phyloP scores from a whole-genome alignment of 2,329 filamentous ascomycete species.

The Ophiostoma ips region DNA sequence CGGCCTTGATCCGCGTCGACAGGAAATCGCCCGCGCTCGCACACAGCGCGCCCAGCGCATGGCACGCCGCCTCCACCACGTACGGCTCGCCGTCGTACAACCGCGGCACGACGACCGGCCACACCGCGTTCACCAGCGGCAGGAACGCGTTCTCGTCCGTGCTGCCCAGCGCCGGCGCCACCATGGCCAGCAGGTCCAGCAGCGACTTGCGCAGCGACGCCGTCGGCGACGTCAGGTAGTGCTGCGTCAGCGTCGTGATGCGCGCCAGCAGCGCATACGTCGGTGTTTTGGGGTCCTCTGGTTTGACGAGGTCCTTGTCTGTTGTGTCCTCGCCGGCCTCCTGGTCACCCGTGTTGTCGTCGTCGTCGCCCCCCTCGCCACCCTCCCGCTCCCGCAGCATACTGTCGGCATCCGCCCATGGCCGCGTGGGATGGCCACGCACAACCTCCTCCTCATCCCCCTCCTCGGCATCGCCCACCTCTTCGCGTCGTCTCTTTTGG shows the following conservation, averaged over 20 bases:
- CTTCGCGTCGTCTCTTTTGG: constrained; percentile 16
- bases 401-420: constrained; percentile 23
- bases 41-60: constrained; percentile 56
- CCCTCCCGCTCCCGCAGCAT: constrained; percentile 7
- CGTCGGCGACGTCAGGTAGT: constrained; percentile 78
- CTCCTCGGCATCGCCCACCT: constrained; percentile 12
- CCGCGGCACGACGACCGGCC: constrained; percentile 65
- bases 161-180: constrained; percentile 57
- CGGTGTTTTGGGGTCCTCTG: constrained; percentile 46
- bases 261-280: constrained; percentile 70
- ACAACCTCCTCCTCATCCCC: constrained; percentile 16
- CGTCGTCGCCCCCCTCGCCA: constrained; percentile 18
- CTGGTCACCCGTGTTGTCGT: constrained; percentile 22
- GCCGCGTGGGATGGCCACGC: constrained; percentile 21
- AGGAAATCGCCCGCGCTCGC: constrained; percentile 68
- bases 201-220: constrained; percentile 65
- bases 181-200: constrained; percentile 60
- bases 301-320: constrained; percentile 18
- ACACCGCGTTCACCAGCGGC: constrained; percentile 78
- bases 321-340: constrained; percentile 19
- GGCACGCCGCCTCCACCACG: constrained; percentile 56
- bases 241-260: constrained; percentile 72
- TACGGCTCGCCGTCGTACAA: constrained; percentile 54
- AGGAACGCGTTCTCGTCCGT: constrained; percentile 71
- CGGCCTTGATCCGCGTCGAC: constrained; percentile 55